A percentile compares a stretch with the other conserved stretches of the same genome.
These are phyloP conservation scores for Musa troglodytarum DNA, from an alignment of 176 grass and related monocot genomes.

Conservation along the genomic window DNA sequence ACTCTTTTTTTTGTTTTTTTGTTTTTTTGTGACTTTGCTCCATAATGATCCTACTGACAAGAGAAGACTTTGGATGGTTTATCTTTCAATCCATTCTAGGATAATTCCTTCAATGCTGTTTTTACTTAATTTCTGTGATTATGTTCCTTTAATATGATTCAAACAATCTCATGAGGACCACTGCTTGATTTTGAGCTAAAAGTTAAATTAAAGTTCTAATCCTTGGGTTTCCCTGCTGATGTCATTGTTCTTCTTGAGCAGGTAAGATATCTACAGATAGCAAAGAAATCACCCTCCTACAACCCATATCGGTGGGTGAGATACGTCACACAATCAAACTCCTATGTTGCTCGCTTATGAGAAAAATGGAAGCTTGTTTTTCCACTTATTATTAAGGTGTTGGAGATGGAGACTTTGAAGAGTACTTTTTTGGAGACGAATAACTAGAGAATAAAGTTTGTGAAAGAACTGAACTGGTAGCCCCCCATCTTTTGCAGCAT, in stretches of 20 bases:
- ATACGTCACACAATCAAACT: conserved; percentile 94
- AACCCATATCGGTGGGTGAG: conserved; percentile 96
- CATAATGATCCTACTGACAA: too few relatives aligned
- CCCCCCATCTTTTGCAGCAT: too few relatives aligned
- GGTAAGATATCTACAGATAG: conserved; percentile 98
- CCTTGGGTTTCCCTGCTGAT: not conserved
- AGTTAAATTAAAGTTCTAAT: not conserved
- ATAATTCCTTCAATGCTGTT: too few relatives aligned
- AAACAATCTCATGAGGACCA: too few relatives aligned
- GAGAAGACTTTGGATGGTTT: too few relatives aligned
- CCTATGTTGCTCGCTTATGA: conserved; percentile 88
- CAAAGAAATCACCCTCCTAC: conserved; percentile 94
- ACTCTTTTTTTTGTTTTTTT: too few relatives aligned
- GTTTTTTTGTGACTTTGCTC: too few relatives aligned
- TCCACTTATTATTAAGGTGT: conserved; percentile 1
- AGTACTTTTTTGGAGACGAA: too few relatives aligned
- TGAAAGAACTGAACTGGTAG: not conserved
- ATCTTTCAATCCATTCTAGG: too few relatives aligned
- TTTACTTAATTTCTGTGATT: too few relatives aligned
- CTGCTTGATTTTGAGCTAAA: not conserved
- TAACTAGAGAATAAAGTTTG: not conserved
- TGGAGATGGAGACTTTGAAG: not conserved
- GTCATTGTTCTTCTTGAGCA: conserved; percentile 24
- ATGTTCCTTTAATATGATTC: too few relatives aligned
- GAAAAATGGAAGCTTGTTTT: conserved; percentile 13